Evolutionary conservation across 2,329 filamentous ascomycete genomes (phyloP), one percentile per base, ranked within the genome.

Genomic region (Emmonsiellopsis sp.): DNA sequence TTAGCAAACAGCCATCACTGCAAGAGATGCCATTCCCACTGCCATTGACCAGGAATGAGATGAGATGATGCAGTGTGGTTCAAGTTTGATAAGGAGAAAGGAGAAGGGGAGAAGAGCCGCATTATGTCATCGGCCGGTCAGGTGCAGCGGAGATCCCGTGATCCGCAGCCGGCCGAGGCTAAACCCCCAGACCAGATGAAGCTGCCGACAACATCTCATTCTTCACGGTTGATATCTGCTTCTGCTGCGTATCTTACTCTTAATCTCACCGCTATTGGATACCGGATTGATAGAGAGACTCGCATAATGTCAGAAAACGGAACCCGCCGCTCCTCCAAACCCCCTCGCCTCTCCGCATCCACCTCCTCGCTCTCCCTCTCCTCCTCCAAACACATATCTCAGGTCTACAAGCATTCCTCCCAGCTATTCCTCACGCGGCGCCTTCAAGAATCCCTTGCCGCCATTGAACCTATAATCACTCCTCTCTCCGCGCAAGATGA

Each of bases 391-490:
- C 78, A 87, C 63, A 87, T 95, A 64, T 93, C 92, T 61, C 93
- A 93, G 71, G 87, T 87, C 33, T 97, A 97, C 74, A 88, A 92
- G 60, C 90, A 95, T 74, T 88, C 93, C 34, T 94, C 90, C 6
- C 91, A 93, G 59, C 81, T 97, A 27, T 98, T 95, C 73, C 79
- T 98, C 56, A 98, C 93, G 69, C 90, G 93, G 69, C 87, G 92
- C 47, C 77, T 97, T 52, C 87, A 89, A 61, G 93, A 98, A 72
- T 88, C 92, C 0, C 78, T 96, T 33, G 87, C 88, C 21, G 90
- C 87, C 3, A 81, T 98, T 51, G 78, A 91, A 47, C 88, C 92
- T 7, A 79, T 96, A 56, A 86, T 98, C 64, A 84, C 80, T 1
- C 78, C 84, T 6, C 74, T 72, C 53, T 57, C 60, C 36, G 43